These are phyloP conservation scores for Amphirosellinia nigrospora DNA, from an alignment of 495 filamentous ascomycete species.

Conservation along the genomic window DNA sequence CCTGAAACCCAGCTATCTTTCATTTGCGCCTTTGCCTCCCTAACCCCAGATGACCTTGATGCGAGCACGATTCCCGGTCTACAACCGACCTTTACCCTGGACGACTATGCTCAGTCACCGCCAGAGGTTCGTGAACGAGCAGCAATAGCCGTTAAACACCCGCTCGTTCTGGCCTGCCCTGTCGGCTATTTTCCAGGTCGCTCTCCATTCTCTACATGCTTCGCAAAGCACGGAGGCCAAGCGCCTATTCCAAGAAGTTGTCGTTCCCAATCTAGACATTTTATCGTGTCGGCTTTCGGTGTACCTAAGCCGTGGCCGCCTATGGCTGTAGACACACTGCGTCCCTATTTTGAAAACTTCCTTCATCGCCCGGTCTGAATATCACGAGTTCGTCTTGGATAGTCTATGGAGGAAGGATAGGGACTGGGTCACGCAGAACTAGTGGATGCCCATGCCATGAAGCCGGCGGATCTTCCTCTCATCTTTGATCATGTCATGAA, in stretches of 20 bases:
- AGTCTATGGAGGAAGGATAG: slow-evolving; percentile 88
- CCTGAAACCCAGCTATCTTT: slow-evolving; percentile 89
- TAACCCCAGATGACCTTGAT: slow-evolving; percentile 75
- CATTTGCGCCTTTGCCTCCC: slow-evolving; percentile 76
- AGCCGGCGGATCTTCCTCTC: slow-evolving; percentile 73
- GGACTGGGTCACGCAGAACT: slow-evolving; percentile 78
- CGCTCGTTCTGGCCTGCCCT: slow-evolving; percentile 83
- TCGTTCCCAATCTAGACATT: slow-evolving; percentile 71
- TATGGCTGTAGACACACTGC: slow-evolving; percentile 59
- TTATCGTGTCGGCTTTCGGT: slow-evolving; percentile 81
- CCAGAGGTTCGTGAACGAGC: slow-evolving; percentile 73
- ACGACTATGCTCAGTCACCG: slow-evolving; percentile 76
- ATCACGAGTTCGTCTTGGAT: slow-evolving; percentile 84
- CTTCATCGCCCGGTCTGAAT: slow-evolving; percentile 51
- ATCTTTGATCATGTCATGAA: slow-evolving; percentile 83
- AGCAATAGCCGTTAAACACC: slow-evolving; percentile 77
- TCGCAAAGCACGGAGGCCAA: slow-evolving; percentile 71
- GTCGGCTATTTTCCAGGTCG: slow-evolving; percentile 78
- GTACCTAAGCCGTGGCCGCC: slow-evolving; percentile 61
- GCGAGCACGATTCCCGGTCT: slow-evolving; percentile 81
- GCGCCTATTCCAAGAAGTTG: slow-evolving; percentile 68
- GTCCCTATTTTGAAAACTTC: slow-evolving; percentile 60
- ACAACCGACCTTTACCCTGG: slow-evolving; percentile 73
- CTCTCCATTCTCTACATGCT: slow-evolving; percentile 67
- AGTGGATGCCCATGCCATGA: slow-evolving; percentile 75